phyloP scores from a whole-genome alignment of 768 basidiomycete genomes.

The Trametes elegans region DNA sequence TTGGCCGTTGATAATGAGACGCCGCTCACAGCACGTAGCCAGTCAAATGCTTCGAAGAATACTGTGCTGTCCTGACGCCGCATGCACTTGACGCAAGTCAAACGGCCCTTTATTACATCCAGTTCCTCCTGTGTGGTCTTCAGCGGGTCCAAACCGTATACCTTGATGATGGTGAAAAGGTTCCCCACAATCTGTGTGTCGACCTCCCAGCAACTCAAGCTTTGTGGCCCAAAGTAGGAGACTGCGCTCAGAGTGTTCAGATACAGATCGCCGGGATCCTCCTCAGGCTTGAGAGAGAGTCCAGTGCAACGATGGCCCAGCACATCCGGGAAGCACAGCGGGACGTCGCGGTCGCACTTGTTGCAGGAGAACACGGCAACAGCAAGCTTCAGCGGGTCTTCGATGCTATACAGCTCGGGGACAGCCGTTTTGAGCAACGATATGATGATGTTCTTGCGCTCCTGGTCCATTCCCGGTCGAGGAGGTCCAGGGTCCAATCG shows the following conservation, averaged over 20 bases:
- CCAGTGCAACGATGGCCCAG: neutral
- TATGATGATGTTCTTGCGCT: no score
- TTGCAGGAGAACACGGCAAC: neutral
- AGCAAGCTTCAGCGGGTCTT: neutral
- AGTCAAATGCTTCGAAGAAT: neutral
- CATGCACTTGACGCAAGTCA: neutral
- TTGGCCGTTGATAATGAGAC: neutral
- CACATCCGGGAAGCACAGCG: neutral
- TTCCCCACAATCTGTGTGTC: neutral
- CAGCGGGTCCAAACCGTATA: neutral
- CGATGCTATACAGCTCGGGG: neutral
- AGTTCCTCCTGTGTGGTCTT: neutral
- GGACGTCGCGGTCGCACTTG: neutral
- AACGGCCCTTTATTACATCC: neutral
- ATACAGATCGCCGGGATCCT: no score
- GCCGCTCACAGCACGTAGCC: neutral
- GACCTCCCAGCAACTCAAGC: neutral
- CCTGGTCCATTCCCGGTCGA: no score
- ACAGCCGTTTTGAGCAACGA: neutral
- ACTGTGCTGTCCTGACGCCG: neutral
- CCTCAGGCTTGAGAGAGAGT: neutral
- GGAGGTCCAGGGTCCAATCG: no score
- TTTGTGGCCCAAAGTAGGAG: neutral
- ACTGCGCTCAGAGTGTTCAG: neutral
- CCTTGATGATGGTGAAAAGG: neutral